A percentile compares a stretch with the other conserved stretches of the same genome.
Evolutionary conservation across 106 monocot species (phyloP).

Genomic region (Cymbidium sinense): DNA sequence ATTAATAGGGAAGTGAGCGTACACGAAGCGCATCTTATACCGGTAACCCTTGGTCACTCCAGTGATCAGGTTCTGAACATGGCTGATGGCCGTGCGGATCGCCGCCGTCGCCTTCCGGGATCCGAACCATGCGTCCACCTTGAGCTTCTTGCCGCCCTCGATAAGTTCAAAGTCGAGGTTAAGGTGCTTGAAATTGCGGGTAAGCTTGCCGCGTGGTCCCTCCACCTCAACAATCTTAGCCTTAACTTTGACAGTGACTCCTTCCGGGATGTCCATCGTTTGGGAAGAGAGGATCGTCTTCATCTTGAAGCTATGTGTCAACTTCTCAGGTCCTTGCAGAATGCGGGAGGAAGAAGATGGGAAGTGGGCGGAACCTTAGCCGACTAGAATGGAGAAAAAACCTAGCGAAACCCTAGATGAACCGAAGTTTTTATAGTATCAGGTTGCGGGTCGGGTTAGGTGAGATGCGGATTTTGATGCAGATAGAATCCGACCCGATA

Average conservation of each 20-base stretch:
- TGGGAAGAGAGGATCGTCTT: slow-evolving; percentile 66
- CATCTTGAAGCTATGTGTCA: slow-evolving; percentile 15
- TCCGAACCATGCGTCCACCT: slow-evolving; percentile 70
- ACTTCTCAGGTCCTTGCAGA: too few relatives aligned
- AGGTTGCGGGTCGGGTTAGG: neutral
- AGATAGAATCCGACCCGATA: too few relatives aligned
- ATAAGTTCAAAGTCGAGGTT: slow-evolving; percentile 66
- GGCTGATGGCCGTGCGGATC: slow-evolving; percentile 62
- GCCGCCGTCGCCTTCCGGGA: slow-evolving; percentile 50
- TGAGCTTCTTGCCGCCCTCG: slow-evolving; percentile 45
- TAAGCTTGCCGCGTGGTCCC: slow-evolving; percentile 50
- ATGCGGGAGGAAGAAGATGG: neutral
- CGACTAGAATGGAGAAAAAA: neutral
- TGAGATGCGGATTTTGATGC: too few relatives aligned
- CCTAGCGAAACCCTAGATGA: neutral
- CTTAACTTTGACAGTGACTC: slow-evolving; percentile 38
- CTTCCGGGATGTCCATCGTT: slow-evolving; percentile 66
- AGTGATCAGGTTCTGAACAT: slow-evolving; percentile 64
- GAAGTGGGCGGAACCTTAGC: neutral
- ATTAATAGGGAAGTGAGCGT: slow-evolving; percentile 77
- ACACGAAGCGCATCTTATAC: slow-evolving; percentile 80
- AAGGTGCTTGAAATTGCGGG: slow-evolving; percentile 66
- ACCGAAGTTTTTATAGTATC: neutral
- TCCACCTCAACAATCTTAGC: slow-evolving; percentile 43
- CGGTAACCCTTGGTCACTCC: slow-evolving; percentile 65